Percentiles rank a stretch among this genome's conserved stretches.
These are phyloP conservation scores for Trichoderma brevicompactum DNA, from an alignment of 2,329 filamentous ascomycete species.

Conservation along the genomic window DNA sequence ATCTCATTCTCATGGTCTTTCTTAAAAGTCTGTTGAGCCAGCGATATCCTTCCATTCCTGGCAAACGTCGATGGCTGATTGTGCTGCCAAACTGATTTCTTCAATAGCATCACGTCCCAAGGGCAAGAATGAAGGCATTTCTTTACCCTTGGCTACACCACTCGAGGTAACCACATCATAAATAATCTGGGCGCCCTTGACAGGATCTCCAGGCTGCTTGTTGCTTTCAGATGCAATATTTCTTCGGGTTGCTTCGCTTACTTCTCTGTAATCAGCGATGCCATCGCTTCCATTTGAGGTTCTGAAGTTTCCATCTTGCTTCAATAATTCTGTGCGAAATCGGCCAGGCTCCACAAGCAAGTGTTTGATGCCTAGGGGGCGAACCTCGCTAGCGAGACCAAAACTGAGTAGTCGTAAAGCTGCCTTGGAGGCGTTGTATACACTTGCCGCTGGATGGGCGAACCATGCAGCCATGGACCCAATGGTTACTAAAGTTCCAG, in stretches of 20 bases:
- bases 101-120: slow-evolving; percentile 23
- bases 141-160: slow-evolving; percentile 16
- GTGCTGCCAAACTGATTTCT: slow-evolving; percentile 15
- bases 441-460: not conserved
- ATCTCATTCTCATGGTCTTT: not conserved
- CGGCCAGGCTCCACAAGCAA: slow-evolving; percentile 28
- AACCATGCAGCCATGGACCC: slow-evolving; percentile 28
- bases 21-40: not conserved
- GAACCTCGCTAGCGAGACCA: slow-evolving; percentile 14
- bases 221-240: slow-evolving; percentile 1
- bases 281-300: slow-evolving; percentile 2
- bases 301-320: slow-evolving; percentile 23
- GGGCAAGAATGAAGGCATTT: slow-evolving; percentile 23
- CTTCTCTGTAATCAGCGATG: slow-evolving; percentile 23
- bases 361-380: slow-evolving; percentile 20
- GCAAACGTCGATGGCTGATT: slow-evolving; percentile 19
- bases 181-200: slow-evolving; percentile 26
- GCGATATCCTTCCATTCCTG: slow-evolving; percentile 19
- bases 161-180: slow-evolving; percentile 29
- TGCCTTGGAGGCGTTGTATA: slow-evolving; percentile 27
- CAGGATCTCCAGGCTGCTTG: slow-evolving; percentile 25
- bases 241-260: slow-evolving; percentile 1
- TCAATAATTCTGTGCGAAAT: slow-evolving; percentile 27
- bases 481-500: slow-evolving; percentile 21
- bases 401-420: slow-evolving; percentile 14